These are phyloP conservation scores for Botrytis aclada DNA, from an alignment of 2,329 filamentous ascomycete genomes.

Conservation along the genomic window DNA sequence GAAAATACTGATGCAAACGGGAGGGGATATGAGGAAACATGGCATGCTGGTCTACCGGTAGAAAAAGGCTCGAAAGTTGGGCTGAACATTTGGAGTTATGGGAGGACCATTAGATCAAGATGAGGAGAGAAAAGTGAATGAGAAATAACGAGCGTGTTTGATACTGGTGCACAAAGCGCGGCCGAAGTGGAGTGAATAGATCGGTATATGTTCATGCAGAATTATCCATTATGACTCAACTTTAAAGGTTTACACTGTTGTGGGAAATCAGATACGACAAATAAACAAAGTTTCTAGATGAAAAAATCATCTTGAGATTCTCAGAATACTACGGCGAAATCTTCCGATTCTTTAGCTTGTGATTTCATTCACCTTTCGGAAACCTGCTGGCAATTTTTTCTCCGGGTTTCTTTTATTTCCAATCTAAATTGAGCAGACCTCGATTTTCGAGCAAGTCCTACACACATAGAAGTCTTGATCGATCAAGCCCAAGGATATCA, in stretches of 20 bases:
- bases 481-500: background rate
- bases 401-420: background rate
- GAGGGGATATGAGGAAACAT: constrained; percentile 54
- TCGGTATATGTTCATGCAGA: background rate
- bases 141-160: too few relatives aligned
- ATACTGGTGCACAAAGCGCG: background rate
- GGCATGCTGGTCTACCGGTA: constrained; percentile 60
- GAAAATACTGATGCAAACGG: constrained; percentile 56
- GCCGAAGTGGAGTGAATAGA: background rate
- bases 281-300: background rate
- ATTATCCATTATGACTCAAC: background rate
- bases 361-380: background rate
- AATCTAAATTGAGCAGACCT: background rate
- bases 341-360: background rate
- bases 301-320: background rate
- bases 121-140: background rate
- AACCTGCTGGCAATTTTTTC: background rate
- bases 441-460: background rate
- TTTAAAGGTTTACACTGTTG: background rate
- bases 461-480: background rate
- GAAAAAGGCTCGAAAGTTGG: constrained; percentile 55
- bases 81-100: constrained; percentile 64
- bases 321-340: background rate
- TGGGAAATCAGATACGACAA: background rate
- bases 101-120: constrained; percentile 16